These are phyloP conservation scores for Fraxinus latifolia DNA, from an alignment of 305 asterid genomes.

Conservation along the genomic window DNA sequence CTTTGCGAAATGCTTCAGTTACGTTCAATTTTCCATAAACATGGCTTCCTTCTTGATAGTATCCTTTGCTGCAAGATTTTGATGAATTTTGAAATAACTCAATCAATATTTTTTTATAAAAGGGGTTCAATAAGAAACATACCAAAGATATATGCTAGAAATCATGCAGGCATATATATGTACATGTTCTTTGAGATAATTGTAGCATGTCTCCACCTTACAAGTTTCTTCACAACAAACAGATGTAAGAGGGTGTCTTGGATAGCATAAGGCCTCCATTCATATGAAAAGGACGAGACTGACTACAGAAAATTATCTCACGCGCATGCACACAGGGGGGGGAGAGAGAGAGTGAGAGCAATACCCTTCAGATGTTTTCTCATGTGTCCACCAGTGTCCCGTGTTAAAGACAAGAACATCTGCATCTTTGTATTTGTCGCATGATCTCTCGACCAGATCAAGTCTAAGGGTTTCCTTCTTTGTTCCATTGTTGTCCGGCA, in stretches of 20 bases:
- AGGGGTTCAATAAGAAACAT: background rate
- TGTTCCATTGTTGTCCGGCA: conserved; percentile 22
- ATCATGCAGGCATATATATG: background rate
- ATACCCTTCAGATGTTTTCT: conserved; percentile 42
- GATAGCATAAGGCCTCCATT: background rate
- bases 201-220: background rate
- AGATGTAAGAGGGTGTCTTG: background rate
- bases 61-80: conserved; percentile 35
- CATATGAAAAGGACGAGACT: background rate
- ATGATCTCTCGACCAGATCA: conserved; percentile 33
- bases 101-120: background rate
- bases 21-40: conserved; percentile 34
- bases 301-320: background rate
- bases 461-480: conserved; percentile 41
- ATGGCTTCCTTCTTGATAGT: conserved; percentile 43
- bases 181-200: background rate
- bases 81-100: background rate
- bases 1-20: conserved; percentile 38
- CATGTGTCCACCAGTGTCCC: conserved; percentile 51
- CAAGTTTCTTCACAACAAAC: background rate
- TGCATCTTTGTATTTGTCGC: conserved; percentile 31
- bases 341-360: background rate
- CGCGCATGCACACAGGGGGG: background rate
- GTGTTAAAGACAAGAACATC: conserved; percentile 45
- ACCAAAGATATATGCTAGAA: background rate